Evolutionary conservation across 2,329 filamentous ascomycete species (phyloP), one percentile per base, ranked within the genome.

Genomic region (Botrytis fragariae): DNA sequence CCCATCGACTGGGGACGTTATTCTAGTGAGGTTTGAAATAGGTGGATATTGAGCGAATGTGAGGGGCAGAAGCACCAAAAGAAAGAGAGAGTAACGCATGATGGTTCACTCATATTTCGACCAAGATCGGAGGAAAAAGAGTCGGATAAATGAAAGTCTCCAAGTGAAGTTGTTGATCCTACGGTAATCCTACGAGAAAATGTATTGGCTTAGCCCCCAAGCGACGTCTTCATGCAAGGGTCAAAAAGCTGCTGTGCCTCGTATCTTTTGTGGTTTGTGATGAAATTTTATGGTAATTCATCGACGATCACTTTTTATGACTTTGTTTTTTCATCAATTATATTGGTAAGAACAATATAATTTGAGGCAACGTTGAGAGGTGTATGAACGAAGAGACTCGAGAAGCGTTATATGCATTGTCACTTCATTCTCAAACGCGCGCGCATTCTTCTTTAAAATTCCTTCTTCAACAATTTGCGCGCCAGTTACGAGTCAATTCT

Each of bases 1-100:
- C 42, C 84, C 83, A 80, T 92, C 85, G 77, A 92, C 83, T 4
- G 90, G 89, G 29, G 91, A 92, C 39, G 81, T 82, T 73, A 92
- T 85, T 62, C 87, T 87, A 61, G 87, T 90, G 65, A 88, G 79
- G 73, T 86, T 86, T 18, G 76, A 74, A n/a, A 72, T 74, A 1
- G 82, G 82, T 45, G 82, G 82, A 74, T 82, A 83, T 75, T 82
- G 81, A 76, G 80, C 80, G 74, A 77, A 69, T 57, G 78, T 75
- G 62, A 73, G 51, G 48, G 75, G 67, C 51, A 77, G 45, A 65
- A 80, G 61, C 65, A 74, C 73, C 72, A 69, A 73, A 67, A 78
- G 64, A 68, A 77, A 62, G 69, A 77, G 67, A 62, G 74, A 71
- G 72, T 74, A 72, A 77, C 73, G 68, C 79, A 81, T 81, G 74